phyloP scores from a whole-genome alignment of 305 asterid species.

The Fraxinus velutina region DNA sequence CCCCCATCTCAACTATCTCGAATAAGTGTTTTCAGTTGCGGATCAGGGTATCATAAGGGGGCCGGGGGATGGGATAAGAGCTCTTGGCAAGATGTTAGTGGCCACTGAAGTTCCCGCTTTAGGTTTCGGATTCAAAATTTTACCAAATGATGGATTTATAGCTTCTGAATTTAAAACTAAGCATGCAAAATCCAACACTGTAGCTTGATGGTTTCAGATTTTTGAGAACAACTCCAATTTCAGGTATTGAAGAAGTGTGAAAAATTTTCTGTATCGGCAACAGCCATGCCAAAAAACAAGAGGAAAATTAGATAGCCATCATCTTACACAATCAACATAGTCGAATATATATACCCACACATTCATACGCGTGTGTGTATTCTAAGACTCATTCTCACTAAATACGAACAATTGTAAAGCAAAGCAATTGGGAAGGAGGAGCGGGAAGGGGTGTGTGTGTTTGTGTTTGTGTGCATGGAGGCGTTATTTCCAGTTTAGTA shows the following conservation, averaged over 20 bases:
- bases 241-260: not conserved
- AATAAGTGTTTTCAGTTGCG: not conserved
- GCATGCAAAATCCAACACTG: not conserved
- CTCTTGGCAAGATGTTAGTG: not conserved
- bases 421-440: not conserved
- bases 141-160: not conserved
- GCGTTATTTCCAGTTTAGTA: not conserved
- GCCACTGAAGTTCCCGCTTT: not conserved
- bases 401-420: not conserved
- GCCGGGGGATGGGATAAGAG: not conserved
- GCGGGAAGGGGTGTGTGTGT: not conserved
- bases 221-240: not conserved
- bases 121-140: not conserved
- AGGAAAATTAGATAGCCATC: not conserved
- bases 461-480: not conserved
- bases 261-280: not conserved
- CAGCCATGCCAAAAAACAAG: not conserved
- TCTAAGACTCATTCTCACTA: no score
- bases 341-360: not conserved
- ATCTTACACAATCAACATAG: not conserved
- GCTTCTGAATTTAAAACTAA: not conserved
- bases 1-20: not conserved
- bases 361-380: not conserved
- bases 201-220: not conserved
- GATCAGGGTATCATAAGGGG: not conserved